Evolutionary conservation across 208 protist genomes (phyloP), one percentile per base, ranked within the genome.

Genomic region (Borovskyia barvae): DNA sequence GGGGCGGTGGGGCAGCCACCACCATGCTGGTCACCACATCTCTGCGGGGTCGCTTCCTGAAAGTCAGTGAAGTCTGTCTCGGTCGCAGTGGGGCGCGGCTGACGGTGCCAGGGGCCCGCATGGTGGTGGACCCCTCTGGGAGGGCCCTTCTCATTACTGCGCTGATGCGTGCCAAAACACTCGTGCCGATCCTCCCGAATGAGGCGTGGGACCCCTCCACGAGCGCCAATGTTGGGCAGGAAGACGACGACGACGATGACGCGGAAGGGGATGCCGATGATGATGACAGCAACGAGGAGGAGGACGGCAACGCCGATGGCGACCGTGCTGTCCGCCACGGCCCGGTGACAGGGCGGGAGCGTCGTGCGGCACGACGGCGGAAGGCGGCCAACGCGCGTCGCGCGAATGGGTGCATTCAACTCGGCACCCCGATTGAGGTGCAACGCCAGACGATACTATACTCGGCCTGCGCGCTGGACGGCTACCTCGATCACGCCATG

Each of bases 81-180:
- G 97, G 97, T 28, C 97, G 98, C 63, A 96, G 94, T 22, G 98
- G 98, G 17, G 97, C 92, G 53, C 80, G 98, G 11, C 82, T 98
- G 45, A 98, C 97, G 14, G 94, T 98, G 35, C 97, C 97, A 0
- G 92, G 92, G 0, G 85, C 98, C 41, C 96, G 94, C 49, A 64
- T 99, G n/a, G 95, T 90, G 0, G 86, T 90, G 9, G 98, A 99
- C 69, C 83, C 93, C n/a, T 77, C 88, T 53, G 97, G 97, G 12
- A 77, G 94, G 17, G 98, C 98, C 2, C 78, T 99, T 9, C 97
- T 99, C 75, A 92, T 99, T 33, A 94, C 95, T 1, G 77, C 89
- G 36, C 66, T 91, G 5, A 87, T 91, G 77, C 77, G 79, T 25
- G 45, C 69, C 19, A 90, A 90, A 56, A 54, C 88, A 11, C 52